These are phyloP conservation scores for Tylopilus balloui DNA, from an alignment of 768 basidiomycete genomes.

Conservation along the genomic window DNA sequence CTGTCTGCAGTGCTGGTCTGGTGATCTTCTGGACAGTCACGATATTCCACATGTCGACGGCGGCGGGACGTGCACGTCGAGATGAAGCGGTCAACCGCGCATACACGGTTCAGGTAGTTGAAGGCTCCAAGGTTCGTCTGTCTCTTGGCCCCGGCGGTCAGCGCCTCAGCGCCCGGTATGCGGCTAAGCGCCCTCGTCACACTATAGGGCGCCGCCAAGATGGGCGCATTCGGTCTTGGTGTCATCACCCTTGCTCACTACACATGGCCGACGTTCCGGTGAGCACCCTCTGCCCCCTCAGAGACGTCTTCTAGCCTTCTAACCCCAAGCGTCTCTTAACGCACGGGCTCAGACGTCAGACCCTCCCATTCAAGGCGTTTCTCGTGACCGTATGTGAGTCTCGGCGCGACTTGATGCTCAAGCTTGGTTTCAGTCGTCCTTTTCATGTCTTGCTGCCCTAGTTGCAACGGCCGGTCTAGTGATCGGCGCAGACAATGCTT, in stretches of 20 bases:
- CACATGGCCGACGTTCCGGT: constrained; percentile 74
- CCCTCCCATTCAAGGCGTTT: constrained; percentile 77
- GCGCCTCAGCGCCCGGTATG: no score
- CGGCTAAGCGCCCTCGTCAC: background rate
- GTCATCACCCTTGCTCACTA: constrained; percentile 59
- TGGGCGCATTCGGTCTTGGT: constrained; percentile 54
- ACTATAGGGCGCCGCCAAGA: constrained; percentile 49
- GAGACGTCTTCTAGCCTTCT: background rate
- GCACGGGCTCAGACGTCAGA: constrained; percentile 55
- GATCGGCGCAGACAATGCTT: constrained; percentile 70
- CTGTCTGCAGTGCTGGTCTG: background rate
- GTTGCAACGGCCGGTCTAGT: constrained; percentile 66
- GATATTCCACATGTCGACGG: constrained; percentile 24
- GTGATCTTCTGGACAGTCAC: constrained; percentile 1
- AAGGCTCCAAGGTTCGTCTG: constrained; percentile 49
- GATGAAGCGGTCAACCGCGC: constrained; percentile 56
- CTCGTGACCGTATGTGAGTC: constrained; percentile 65
- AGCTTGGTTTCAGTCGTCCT: background rate
- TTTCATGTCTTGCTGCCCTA: constrained; percentile 21
- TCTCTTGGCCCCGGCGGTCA: background rate
- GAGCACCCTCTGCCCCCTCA: constrained; percentile 11
- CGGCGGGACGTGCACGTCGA: constrained; percentile 35
- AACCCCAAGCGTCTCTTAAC: background rate
- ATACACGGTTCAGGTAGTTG: constrained; percentile 53
- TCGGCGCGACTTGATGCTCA: background rate